Evolutionary conservation across 345 rosid genomes (phyloP).

Genomic region (Citrus glauca): DNA sequence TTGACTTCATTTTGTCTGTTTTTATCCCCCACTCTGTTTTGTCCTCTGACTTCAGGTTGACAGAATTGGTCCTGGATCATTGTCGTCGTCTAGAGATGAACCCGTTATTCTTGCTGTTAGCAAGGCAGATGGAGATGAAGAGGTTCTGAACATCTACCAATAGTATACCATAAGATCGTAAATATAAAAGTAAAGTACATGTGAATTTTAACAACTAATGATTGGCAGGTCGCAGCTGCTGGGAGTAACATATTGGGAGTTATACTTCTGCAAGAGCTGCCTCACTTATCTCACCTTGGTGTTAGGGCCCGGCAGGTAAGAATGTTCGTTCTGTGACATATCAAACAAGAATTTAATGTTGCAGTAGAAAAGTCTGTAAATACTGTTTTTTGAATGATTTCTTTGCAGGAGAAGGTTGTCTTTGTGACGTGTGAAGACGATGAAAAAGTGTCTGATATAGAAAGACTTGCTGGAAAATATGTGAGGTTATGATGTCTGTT

Average conservation of each 20-base stretch:
- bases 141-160: constrained; percentile 41
- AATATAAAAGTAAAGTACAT: background rate
- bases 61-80: constrained; percentile 73
- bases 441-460: constrained; percentile 57
- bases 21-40: background rate
- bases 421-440: constrained; percentile 96
- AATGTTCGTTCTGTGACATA: background rate
- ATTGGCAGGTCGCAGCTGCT: constrained; percentile 76
- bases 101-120: constrained; percentile 79
- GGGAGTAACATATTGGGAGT: constrained; percentile 74
- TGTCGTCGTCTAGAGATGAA: constrained; percentile 59
- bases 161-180: background rate
- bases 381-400: constrained; percentile 13
- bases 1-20: background rate
- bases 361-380: constrained; percentile 6
- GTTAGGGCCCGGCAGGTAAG: constrained; percentile 96
- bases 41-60: constrained; percentile 51
- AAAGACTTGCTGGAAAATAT: constrained; percentile 62
- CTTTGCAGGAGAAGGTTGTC: constrained; percentile 78
- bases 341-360: background rate
- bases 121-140: constrained; percentile 99
- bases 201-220: constrained; percentile 11
- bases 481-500: constrained; percentile 51
- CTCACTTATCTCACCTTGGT: constrained; percentile 99
- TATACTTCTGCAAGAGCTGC: constrained; percentile 88